Conservation (phyloP, 2,329 filamentous ascomycete genomes). For the Aspergillus latus region DNA sequence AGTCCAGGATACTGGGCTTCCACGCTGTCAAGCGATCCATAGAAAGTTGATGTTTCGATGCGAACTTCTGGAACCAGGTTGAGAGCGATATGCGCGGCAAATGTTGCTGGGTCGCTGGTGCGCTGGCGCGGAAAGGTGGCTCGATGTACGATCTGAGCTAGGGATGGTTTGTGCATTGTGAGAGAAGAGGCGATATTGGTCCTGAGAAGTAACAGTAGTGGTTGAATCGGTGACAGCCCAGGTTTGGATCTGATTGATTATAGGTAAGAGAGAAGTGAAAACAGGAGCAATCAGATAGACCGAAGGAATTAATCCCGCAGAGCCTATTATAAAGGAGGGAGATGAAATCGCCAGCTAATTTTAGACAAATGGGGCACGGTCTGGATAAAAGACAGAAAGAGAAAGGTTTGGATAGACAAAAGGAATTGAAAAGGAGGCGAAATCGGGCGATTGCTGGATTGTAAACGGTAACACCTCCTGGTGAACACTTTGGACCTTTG, state of each 20-base stretch:
- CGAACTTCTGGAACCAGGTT: conserved; percentile 66
- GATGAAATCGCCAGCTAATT: conserved; percentile 17
- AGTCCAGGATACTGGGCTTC: conserved; percentile 67
- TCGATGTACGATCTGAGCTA: conserved; percentile 60
- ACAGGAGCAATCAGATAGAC: conserved; percentile 6
- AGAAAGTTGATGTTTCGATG: conserved; percentile 63
- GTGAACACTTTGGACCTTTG: conserved; percentile 9
- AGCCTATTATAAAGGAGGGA: conserved; percentile 15
- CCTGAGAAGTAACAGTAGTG: background rate
- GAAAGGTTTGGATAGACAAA: conserved; percentile 4
- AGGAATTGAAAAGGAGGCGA: conserved; percentile 8
- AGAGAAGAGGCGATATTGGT: conserved; percentile 13
- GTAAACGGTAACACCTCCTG: background rate
- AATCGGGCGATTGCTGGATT: conserved; percentile 7
- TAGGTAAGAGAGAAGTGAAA: background rate
- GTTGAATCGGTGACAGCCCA: background rate
- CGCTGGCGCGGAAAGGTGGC: conserved; percentile 58
- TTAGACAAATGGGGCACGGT: conserved; percentile 9
- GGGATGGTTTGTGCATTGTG: conserved; percentile 61
- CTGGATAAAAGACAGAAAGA: background rate
- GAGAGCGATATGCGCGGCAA: conserved; percentile 59
- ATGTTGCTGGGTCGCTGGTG: conserved; percentile 58
- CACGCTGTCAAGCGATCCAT: conserved; percentile 62
- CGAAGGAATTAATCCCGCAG: conserved; percentile 5
- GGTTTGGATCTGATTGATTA: conserved; percentile 1